Evolutionary conservation across 441 rosid species (phyloP).

Genomic region (Croton setiger): DNA sequence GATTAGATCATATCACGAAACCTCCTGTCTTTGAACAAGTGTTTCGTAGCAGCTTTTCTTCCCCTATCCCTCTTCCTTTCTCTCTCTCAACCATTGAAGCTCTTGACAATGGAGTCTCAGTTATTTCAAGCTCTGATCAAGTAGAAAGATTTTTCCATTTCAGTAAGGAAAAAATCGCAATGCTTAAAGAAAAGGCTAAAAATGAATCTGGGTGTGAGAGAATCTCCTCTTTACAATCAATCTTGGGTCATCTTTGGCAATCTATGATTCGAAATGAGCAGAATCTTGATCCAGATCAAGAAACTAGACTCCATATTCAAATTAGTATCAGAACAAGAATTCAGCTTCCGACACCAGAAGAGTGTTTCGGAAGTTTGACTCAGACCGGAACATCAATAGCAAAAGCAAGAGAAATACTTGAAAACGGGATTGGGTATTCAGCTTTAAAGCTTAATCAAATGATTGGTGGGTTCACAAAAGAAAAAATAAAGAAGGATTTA

Average conservation of each 20-base stretch:
- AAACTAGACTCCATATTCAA: not conserved
- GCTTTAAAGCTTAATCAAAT: slow-evolving; percentile 16
- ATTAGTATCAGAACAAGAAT: slow-evolving; percentile 33
- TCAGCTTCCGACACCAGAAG: slow-evolving; percentile 24
- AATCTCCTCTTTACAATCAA: slow-evolving; percentile 38
- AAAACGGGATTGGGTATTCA: slow-evolving; percentile 15
- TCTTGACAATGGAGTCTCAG: not conserved
- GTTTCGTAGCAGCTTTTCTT: not conserved
- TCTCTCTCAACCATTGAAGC: not conserved
- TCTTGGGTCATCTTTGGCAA: slow-evolving; percentile 42
- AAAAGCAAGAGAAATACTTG: slow-evolving; percentile 22
- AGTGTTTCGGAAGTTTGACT: slow-evolving; percentile 32
- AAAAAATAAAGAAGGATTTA: not conserved
- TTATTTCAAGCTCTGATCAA: not conserved
- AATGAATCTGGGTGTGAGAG: not conserved
- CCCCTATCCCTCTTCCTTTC: not conserved
- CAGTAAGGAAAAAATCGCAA: not conserved
- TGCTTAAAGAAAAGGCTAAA: slow-evolving; percentile 2
- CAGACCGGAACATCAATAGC: not conserved
- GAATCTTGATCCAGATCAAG: slow-evolving; percentile 6
- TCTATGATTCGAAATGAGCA: slow-evolving; percentile 14
- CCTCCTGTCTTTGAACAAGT: slow-evolving; percentile 5
- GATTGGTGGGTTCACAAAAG: slow-evolving; percentile 14
- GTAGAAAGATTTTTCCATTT: slow-evolving; percentile 7
- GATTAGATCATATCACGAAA: not conserved